Conservation (phyloP, 2,329 filamentous ascomycete species). For the Penicillium sumatraense region DNA sequence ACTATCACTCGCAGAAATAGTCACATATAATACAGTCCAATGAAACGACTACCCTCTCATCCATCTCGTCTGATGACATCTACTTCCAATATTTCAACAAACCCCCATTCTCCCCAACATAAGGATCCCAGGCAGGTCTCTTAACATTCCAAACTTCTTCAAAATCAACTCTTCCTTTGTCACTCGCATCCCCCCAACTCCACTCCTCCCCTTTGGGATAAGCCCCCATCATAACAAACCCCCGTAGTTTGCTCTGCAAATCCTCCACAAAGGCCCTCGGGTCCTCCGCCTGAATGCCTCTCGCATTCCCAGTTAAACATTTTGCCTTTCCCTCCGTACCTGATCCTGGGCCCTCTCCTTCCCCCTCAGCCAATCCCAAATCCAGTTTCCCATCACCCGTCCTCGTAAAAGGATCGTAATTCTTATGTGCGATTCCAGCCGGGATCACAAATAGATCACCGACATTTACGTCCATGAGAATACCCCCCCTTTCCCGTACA, state of each 20-base stretch:
- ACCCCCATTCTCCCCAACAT: conserved; percentile 43
- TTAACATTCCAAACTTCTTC: conserved; percentile 52
- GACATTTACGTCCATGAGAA: conserved; percentile 53
- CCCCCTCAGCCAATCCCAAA: too few relatives aligned
- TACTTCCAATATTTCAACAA: neutral
- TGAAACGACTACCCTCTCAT: too few relatives aligned
- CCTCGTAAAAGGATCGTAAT: conserved; percentile 47
- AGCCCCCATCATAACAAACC: conserved; percentile 63
- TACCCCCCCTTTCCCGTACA: conserved; percentile 51
- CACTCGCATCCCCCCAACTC: conserved; percentile 57
- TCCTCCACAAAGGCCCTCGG: conserved; percentile 39
- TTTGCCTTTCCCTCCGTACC: too few relatives aligned
- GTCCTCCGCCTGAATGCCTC: conserved; percentile 40
- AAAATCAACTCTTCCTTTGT: conserved; percentile 44
- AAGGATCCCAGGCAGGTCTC: conserved; percentile 54
- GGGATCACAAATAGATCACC: conserved; percentile 66
- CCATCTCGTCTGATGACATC: too few relatives aligned
- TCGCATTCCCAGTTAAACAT: conserved; percentile 51
- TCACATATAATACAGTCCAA: too few relatives aligned
- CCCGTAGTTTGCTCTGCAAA: conserved; percentile 43
- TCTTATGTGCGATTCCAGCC: conserved; percentile 62
- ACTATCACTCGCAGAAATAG: too few relatives aligned
- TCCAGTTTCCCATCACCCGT: too few relatives aligned
- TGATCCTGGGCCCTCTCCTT: too few relatives aligned
- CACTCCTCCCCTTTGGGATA: conserved; percentile 53